Evolutionary conservation across 441 rosid species (phyloP), one percentile per base, ranked within the genome.

Genomic region (Dalechampia spathulata): DNA sequence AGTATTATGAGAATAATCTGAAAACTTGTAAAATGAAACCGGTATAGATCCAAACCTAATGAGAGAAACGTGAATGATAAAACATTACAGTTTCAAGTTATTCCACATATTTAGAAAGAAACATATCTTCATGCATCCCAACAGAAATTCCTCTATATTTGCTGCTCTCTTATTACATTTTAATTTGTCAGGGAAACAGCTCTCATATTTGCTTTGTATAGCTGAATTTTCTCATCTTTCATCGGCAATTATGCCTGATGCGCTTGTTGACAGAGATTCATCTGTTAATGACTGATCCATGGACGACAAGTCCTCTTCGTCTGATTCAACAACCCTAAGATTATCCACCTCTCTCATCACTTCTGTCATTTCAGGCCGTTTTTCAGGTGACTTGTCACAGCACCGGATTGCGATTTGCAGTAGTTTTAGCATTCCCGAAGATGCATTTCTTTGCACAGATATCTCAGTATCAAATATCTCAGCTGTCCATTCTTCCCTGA

Each of bases 401-500:
- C 90, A 79, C 14, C 34, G 72, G 7, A 79, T 68, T 4, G 76
- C 87, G 13, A 79, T 38, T 51, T 75, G 76, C 51, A 83, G 75
- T 55, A 81, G 67, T 57, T 58, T 70, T 21, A 79, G 57, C 90
- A 83, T 78, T 36, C 72, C 79, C 2, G 53, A 58, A 50, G 46
- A 52, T 1, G 78, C 78, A 45, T 56, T 72, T 67, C 70, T 65
- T 59, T 71, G 80, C 34, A 45, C 72, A 0, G 81, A 55, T 44
- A 83, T 67, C 72, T 83, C 90, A 8, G 36, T 7, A 36, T 83
- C 87, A 19, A 79, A 72, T 25, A 83, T 75, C 80, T 83, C 90
- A 0, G 76, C 80, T 8, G 87, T 81, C 90, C 90, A 81, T 57
- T 81, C 85, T 62, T 83, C 90, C 32, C 83, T 72, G 12, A 81